Conservation (phyloP, 2,329 filamentous ascomycete genomes). For the Zymoseptoria crescenta region DNA sequence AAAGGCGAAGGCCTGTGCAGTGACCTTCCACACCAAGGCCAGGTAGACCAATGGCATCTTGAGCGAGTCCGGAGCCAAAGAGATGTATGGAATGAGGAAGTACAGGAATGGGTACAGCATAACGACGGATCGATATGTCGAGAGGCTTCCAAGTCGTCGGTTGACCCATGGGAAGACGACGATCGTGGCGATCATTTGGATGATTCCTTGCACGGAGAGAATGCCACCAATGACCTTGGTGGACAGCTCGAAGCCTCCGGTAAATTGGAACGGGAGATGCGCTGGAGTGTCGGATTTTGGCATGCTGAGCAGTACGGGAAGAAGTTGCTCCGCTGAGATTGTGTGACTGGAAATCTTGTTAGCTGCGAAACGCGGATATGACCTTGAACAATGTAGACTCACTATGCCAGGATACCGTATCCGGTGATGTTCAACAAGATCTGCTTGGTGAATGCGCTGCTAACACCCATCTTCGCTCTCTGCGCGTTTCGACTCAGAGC, state of each 20-base stretch:
- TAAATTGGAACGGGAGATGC: slow-evolving; percentile 77
- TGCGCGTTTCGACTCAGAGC: slow-evolving; percentile 26
- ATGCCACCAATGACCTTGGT: slow-evolving; percentile 82
- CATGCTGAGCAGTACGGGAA: slow-evolving; percentile 85
- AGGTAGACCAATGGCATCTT: slow-evolving; percentile 69
- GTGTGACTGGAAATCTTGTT: slow-evolving; percentile 60
- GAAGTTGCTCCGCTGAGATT: slow-evolving; percentile 89
- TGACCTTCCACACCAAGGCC: slow-evolving; percentile 84
- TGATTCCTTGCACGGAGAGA: slow-evolving; percentile 78
- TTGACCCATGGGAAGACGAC: slow-evolving; percentile 75
- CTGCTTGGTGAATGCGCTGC: slow-evolving; percentile 70
- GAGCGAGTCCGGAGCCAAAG: slow-evolving; percentile 65
- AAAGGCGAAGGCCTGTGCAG: slow-evolving; percentile 83
- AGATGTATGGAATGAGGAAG: slow-evolving; percentile 77
- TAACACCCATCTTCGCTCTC: slow-evolving; percentile 28
- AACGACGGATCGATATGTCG: slow-evolving; percentile 73
- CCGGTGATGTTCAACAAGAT: slow-evolving; percentile 81
- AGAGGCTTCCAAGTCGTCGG: slow-evolving; percentile 65
- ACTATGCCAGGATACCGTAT: slow-evolving; percentile 92
- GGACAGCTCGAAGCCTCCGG: slow-evolving; percentile 73
- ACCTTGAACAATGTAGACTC: slow-evolving; percentile 39
- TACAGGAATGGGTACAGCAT: slow-evolving; percentile 83
- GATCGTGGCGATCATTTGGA: slow-evolving; percentile 80
- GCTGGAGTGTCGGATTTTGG: slow-evolving; percentile 43
- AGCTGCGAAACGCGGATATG: slow-evolving; percentile 2